Base-by-base conservation (phyloP, 768 basidiomycete genomes). In the Collybia nuda region DNA sequence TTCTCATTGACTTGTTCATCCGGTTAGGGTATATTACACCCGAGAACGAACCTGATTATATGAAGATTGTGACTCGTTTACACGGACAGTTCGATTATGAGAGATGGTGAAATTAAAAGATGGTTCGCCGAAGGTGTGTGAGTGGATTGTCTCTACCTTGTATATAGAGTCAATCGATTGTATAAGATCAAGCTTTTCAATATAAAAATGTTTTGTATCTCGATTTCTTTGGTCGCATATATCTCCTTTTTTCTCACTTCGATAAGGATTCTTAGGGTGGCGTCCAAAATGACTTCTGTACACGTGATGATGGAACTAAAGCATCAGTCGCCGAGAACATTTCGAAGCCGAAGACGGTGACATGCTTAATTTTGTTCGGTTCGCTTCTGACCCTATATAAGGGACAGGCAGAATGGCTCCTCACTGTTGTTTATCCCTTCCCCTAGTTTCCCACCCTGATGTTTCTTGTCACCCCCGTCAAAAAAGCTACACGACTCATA, bases 1-100 rank as follows among this genome's bases (percentile, higher is more conserved):
- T 94, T 14, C 71, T 98, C 42, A 72, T 98, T 40, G 95, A 98
- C 66, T 86, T 98, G 52, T 78, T 98, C 66, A 80, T 98, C 44
- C 82, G 95, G 1, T 85, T 88, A 51, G 94, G 94, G 0, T 76
- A 85, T 53, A 74, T 98, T 45, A 95, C 92, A 0, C 81, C 92
- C 0, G 94, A 96, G 53, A 90, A 86, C 52, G 97, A 98, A 63
- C 84, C 88, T 1, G 75, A 90, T 52, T 95, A 79, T 61, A 69
- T 88, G 67, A 85, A 92, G 63, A 87, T 97, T 37, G 58, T 81
- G 9, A 87, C 86, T 11, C 77, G 84, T 6, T 62, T 93, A n/a
- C 91, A 92, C 60, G 81, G 86, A 9, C 65, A 74, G 32, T 90
- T 90, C 56, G 82, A 84, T 52, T 81, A 80, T 51, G 80, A 83